phyloP scores from a whole-genome alignment of 2,329 filamentous ascomycete species.

The Samsoniella hepiali region DNA sequence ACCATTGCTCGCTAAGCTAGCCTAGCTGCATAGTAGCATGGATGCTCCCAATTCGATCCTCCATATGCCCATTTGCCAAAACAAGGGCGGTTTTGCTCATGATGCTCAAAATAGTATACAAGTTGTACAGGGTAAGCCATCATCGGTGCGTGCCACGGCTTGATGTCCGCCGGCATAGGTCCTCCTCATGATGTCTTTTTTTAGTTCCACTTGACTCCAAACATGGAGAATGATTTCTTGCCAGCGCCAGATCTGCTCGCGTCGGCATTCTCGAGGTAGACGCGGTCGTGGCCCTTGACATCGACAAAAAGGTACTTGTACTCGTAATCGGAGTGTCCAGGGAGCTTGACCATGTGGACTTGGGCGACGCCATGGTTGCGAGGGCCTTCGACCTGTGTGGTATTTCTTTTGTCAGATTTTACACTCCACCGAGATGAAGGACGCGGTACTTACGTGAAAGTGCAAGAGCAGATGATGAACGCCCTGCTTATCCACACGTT shows the following conservation, averaged over 20 bases:
- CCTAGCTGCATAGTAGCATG: not conserved
- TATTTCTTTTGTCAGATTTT: constrained; percentile 14
- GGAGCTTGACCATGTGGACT: constrained; percentile 71
- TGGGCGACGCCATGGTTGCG: constrained; percentile 69
- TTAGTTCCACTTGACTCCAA: constrained; percentile 57
- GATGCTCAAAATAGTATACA: constrained; percentile 15
- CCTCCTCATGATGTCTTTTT: not conserved
- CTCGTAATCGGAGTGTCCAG: constrained; percentile 64
- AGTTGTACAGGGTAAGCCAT: constrained; percentile 8
- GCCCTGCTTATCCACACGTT: constrained; percentile 68
- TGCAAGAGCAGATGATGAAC: constrained; percentile 80
- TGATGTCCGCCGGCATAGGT: no score
- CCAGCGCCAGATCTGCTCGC: constrained; percentile 31
- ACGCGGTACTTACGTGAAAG: constrained; percentile 62
- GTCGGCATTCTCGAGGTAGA: constrained; percentile 64
- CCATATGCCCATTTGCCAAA: not conserved
- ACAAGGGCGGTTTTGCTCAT: not conserved
- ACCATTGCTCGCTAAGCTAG: not conserved
- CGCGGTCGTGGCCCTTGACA: constrained; percentile 64
- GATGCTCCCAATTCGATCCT: not conserved
- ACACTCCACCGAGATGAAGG: not conserved
- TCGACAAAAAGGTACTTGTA: constrained; percentile 81
- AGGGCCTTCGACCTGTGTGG: constrained; percentile 68
- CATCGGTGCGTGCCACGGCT: not conserved
- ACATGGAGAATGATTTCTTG: constrained; percentile 51